A percentile compares a stretch with the other conserved stretches of the same genome.
Evolutionary conservation across 2,329 filamentous ascomycete species (phyloP).

Genomic region (Stagonosporopsis cucurbitacearum): DNA sequence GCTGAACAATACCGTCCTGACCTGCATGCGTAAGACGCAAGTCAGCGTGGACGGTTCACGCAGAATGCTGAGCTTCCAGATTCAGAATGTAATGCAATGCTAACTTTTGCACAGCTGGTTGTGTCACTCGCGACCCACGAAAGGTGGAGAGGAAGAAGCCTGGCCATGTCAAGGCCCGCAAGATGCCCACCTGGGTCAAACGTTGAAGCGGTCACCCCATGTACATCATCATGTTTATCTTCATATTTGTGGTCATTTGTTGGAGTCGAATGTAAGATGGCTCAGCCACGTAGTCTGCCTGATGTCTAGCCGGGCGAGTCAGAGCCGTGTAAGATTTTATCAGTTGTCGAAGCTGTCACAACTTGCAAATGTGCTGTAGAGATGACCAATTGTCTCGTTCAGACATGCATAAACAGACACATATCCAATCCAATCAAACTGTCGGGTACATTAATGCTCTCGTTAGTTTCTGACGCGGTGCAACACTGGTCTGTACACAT

Average conservation of each 20-base stretch:
- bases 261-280: slow-evolving; percentile 22
- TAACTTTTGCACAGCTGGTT: slow-evolving; percentile 74
- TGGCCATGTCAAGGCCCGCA: slow-evolving; percentile 93
- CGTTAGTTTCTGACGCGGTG: background rate
- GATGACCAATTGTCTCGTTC: background rate
- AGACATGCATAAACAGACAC: background rate
- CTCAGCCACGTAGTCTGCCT: background rate
- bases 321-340: background rate
- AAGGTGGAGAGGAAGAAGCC: slow-evolving; percentile 98
- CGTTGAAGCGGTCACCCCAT: slow-evolving; percentile 53
- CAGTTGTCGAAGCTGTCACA: background rate
- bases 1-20: background rate
- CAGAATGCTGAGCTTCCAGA: background rate
- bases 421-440: background rate
- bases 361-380: background rate
- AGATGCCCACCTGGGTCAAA: slow-evolving; percentile 99
- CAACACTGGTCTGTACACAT: too few relatives aligned
- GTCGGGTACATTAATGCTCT: background rate
- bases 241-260: slow-evolving; percentile 23
- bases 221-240: slow-evolving; percentile 24
- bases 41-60: slow-evolving; percentile 8
- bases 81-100: slow-evolving; percentile 30
- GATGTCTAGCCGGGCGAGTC: background rate
- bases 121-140: slow-evolving; percentile 87
- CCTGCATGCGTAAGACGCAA: background rate